Percentiles rank a stretch among this genome's conserved stretches.
Conservation (phyloP, 2,329 filamentous ascomycete genomes). For the Pochonia chlamydosporia region DNA sequence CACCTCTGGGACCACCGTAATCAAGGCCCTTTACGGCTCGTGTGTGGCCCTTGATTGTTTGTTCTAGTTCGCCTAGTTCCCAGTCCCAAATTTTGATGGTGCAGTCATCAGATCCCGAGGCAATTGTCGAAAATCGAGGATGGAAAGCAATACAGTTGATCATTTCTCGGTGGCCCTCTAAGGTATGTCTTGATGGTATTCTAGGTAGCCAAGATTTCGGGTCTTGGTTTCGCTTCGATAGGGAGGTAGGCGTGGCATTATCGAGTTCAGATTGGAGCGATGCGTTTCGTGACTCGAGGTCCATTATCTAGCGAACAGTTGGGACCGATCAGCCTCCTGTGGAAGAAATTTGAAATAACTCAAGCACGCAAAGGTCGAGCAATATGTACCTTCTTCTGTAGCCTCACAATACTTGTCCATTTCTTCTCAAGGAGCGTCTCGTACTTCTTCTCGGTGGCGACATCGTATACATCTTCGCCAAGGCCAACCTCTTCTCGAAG, state of each 20-base stretch:
- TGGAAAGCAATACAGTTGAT: constrained; percentile 91
- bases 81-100: constrained; percentile 98
- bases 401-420: constrained; percentile 90
- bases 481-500: constrained; percentile 74
- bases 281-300: constrained; percentile 72
- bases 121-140: constrained; percentile 82
- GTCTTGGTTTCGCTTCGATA: constrained; percentile 72
- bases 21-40: constrained; percentile 84
- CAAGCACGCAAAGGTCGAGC: too few species aligned
- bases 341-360: not conserved
- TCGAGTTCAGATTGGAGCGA: constrained; percentile 79
- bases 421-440: constrained; percentile 94
- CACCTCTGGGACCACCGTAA: constrained; percentile 78
- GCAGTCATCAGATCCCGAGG: constrained; percentile 84
- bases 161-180: constrained; percentile 75
- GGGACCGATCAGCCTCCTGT: not conserved
- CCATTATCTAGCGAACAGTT: constrained; percentile 65
- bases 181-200: constrained; percentile 70
- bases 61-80: constrained; percentile 85
- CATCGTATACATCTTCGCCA: constrained; percentile 65
- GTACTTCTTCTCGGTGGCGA: constrained; percentile 85
- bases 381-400: constrained; percentile 80
- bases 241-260: constrained; percentile 67
- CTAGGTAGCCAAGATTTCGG: constrained; percentile 82
- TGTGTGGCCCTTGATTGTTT: constrained; percentile 88